Evolutionary conservation across 768 basidiomycete species (phyloP), one percentile per base, ranked within the genome.

Genomic region (Auricularia sp.): DNA sequence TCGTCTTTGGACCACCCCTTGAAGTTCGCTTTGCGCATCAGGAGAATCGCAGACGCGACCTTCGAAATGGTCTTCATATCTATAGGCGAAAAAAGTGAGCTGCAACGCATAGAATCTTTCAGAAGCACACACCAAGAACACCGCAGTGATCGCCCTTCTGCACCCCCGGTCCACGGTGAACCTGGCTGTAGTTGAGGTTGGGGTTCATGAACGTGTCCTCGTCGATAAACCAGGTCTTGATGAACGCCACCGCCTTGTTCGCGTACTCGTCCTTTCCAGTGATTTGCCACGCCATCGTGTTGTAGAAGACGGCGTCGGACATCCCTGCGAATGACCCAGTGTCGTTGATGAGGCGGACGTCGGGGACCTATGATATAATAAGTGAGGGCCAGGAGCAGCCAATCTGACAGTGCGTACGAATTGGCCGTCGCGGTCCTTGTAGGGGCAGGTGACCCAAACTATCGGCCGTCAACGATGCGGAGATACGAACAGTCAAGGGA

Each of bases 361-460:
- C 87, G 1, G 87, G 86, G 23, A 59, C 53, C 53, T 54, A 14
- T 12, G 44, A n/a, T 12, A 12, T 12, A 47, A 47, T n/a, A 47
- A 47, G 44, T n/a, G 44, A 47, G 12, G 44, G 44, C 12, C 12
- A 12, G 12, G 44, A 47, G 44, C n/a, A 71, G 87, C 39, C 39
- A 14, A 87, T 71, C 87, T 85, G 63, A 34, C 66, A 18, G 53
- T 54, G n/a, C 53, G 53, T 29, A 54, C 67, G 36, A 66, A 64
- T 23, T 71, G 72, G 6, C 87, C 87, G 65, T 89, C 87, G 8
- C 81, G 77, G 23, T 70, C 71, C 60, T 76, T 74, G 70, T 87
- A 89, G 6, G 77, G 77, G 70, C 87, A 89, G 16, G 76, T 79
- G 34, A 71, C 77, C 84, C 84, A 86, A 43, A 84, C 85, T 82